Evolutionary conservation across 2,329 filamentous ascomycete species (phyloP).

Genomic region (Colletotrichum sp.): DNA sequence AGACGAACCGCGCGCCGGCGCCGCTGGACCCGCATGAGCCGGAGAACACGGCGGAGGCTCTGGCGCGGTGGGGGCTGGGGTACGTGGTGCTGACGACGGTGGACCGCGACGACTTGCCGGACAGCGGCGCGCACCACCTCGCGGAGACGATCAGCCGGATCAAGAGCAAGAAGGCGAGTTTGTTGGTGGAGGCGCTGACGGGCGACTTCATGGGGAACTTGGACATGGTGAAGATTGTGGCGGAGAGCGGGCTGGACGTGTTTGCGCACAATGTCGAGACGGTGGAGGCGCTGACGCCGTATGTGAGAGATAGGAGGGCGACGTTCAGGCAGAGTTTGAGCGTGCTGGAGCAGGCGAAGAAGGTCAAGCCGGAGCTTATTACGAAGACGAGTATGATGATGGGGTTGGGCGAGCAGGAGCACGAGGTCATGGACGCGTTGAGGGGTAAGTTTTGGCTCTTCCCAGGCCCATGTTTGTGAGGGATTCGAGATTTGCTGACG

Average conservation of each 20-base stretch:
- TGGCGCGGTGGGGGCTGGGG: constrained; percentile 90
- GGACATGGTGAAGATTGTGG: constrained; percentile 86
- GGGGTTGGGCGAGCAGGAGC: constrained; percentile 89
- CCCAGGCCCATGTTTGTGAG: background rate
- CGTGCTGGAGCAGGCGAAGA: constrained; percentile 84
- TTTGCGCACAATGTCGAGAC: constrained; percentile 99
- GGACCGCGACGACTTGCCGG: constrained; percentile 88
- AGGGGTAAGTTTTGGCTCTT: constrained; percentile 53
- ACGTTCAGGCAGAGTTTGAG: constrained; percentile 85
- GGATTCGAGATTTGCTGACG: background rate
- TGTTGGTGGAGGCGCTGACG: constrained; percentile 84
- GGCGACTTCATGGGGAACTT: constrained; percentile 87
- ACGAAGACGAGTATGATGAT: constrained; percentile 99
- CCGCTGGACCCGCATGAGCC: constrained; percentile 95
- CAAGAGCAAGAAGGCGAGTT: constrained; percentile 79
- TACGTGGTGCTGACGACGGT: constrained; percentile 96
- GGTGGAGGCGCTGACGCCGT: constrained; percentile 86
- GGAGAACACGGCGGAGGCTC: constrained; percentile 93
- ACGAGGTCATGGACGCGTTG: constrained; percentile 81
- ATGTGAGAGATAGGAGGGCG: constrained; percentile 87
- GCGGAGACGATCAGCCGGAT: constrained; percentile 94
- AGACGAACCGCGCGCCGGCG: constrained; percentile 77
- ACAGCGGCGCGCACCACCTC: constrained; percentile 89
- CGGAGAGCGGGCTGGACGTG: constrained; percentile 88
- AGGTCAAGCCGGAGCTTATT: constrained; percentile 74